phyloP scores from a whole-genome alignment of 2,329 filamentous ascomycete genomes.

The Cytospora schulzeri region DNA sequence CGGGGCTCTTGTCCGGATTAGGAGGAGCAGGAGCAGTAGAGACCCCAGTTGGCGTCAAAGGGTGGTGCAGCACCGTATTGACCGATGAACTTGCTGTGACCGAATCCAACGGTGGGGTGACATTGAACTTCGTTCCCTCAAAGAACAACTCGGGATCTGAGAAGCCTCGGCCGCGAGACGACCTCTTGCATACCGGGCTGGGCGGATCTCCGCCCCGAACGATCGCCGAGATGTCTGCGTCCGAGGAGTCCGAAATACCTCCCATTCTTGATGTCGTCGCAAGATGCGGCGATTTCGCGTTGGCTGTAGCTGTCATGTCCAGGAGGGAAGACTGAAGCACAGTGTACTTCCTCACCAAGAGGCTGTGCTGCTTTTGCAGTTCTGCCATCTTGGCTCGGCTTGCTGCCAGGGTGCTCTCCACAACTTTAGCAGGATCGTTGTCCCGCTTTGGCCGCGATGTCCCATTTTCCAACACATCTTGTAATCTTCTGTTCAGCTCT shows the following conservation, averaged over 20 bases:
- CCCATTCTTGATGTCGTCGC: slow-evolving; percentile 21
- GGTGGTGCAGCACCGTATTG: slow-evolving; percentile 36
- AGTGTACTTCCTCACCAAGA: slow-evolving; percentile 55
- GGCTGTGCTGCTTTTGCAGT: slow-evolving; percentile 53
- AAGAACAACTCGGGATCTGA: slow-evolving; percentile 45
- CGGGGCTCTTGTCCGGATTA: slow-evolving; percentile 39
- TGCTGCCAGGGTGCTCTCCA: slow-evolving; percentile 52
- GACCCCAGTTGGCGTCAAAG: slow-evolving; percentile 42
- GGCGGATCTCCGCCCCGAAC: slow-evolving; percentile 33
- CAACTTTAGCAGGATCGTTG: slow-evolving; percentile 38
- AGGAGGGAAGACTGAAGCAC: slow-evolving; percentile 53
- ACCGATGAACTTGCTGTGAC: slow-evolving; percentile 30
- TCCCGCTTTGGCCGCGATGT: slow-evolving; percentile 27
- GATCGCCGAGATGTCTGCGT: slow-evolving; percentile 42
- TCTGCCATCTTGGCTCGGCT: slow-evolving; percentile 56
- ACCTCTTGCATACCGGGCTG: slow-evolving; percentile 43
- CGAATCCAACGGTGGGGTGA: slow-evolving; percentile 44
- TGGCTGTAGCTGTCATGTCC: slow-evolving; percentile 48
- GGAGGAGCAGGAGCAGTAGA: slow-evolving; percentile 17
- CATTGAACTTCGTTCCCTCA: slow-evolving; percentile 47
- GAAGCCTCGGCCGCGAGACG: slow-evolving; percentile 41
- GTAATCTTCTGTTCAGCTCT: slow-evolving; percentile 49
- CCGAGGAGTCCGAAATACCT: slow-evolving; percentile 33
- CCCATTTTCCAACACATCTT: slow-evolving; percentile 38
- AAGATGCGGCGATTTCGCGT: slow-evolving; percentile 23